A percentile compares a stretch with the other conserved stretches of the same genome.
Evolutionary conservation across 176 grass and related monocot species (phyloP).

Genomic region (Bothriochloa decipiens): DNA sequence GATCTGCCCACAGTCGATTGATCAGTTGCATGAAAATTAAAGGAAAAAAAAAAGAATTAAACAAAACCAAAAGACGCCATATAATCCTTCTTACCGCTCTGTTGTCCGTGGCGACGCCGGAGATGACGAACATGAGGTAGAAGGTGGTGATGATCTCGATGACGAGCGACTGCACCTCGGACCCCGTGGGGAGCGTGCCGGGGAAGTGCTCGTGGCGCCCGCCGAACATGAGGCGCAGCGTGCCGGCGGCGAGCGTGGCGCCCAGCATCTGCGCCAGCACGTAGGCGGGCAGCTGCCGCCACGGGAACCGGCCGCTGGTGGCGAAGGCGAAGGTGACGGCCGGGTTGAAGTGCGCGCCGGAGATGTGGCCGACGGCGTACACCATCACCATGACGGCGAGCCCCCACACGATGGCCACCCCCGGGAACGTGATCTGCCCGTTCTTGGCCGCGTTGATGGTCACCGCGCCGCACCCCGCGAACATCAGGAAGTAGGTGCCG

Average conservation of each 20-base stretch:
- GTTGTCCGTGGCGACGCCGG: conserved; percentile 84
- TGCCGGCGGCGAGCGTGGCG: conserved; percentile 61
- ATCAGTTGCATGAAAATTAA: background rate
- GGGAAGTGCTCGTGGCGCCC: conserved; percentile 64
- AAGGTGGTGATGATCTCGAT: conserved; percentile 85
- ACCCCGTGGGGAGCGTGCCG: conserved; percentile 61
- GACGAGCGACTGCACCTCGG: conserved; percentile 72
- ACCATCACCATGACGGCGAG: conserved; percentile 94
- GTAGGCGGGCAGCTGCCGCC: conserved; percentile 81
- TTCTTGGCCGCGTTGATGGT: conserved; percentile 69
- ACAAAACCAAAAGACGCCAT: no score
- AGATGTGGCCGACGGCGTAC: conserved; percentile 94
- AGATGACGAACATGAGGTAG: conserved; percentile 96
- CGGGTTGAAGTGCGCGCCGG: conserved; percentile 96
- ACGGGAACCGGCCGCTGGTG: conserved; percentile 75
- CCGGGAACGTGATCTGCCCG: conserved; percentile 88
- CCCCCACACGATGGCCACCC: conserved; percentile 86
- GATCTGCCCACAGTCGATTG: conserved; percentile 35
- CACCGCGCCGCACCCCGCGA: conserved; percentile 86
- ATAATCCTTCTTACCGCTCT: conserved; percentile 48
- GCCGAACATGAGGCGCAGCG: conserved; percentile 75
- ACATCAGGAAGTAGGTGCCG: conserved; percentile 94
- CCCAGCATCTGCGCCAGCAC: conserved; percentile 66
- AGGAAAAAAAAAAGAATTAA: background rate
- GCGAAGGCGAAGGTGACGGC: conserved; percentile 90